Conservation (phyloP, 148 eudicot genomes). For the Simmondsia chinensis region DNA sequence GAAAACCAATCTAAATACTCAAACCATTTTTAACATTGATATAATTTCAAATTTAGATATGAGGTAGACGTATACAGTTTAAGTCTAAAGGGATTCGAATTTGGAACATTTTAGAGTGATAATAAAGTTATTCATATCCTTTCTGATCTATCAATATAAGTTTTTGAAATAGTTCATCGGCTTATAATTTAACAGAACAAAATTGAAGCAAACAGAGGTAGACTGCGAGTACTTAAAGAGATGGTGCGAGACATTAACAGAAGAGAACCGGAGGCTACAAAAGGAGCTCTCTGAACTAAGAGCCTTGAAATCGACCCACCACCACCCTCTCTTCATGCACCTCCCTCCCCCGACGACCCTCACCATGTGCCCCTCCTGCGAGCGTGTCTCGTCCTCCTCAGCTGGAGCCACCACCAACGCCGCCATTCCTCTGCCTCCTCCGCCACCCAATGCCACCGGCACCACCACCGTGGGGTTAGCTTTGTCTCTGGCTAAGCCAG, state of each 20-base stretch:
- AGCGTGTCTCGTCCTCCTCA: slow-evolving; percentile 55
- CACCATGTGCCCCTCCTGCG: slow-evolving; percentile 94
- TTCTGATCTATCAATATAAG: no score
- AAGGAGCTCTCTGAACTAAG: slow-evolving; percentile 80
- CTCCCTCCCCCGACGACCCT: slow-evolving; percentile 81
- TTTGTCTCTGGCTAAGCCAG: slow-evolving; percentile 21
- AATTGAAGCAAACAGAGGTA: slow-evolving; percentile 93
- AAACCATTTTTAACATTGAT: no score
- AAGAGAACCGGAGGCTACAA: slow-evolving; percentile 80
- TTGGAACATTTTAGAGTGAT: no score
- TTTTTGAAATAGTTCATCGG: no score
- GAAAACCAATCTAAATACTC: no score
- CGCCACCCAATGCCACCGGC: slow-evolving; percentile 1
- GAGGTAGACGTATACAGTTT: no score
- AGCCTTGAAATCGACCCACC: slow-evolving; percentile 65
- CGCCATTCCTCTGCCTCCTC: background rate
- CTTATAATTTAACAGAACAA: slow-evolving; percentile 88
- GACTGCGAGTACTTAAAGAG: slow-evolving; percentile 88
- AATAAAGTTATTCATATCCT: no score
- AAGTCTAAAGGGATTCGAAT: no score
- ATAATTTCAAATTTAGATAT: no score
- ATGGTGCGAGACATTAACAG: slow-evolving; percentile 75
- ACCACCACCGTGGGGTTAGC: background rate
- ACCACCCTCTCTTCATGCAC: slow-evolving; percentile 67
- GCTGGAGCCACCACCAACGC: slow-evolving; percentile 12